Evolutionary conservation across 208 protist species (phyloP).

Genomic region (Wallacemonas collosoma): DNA sequence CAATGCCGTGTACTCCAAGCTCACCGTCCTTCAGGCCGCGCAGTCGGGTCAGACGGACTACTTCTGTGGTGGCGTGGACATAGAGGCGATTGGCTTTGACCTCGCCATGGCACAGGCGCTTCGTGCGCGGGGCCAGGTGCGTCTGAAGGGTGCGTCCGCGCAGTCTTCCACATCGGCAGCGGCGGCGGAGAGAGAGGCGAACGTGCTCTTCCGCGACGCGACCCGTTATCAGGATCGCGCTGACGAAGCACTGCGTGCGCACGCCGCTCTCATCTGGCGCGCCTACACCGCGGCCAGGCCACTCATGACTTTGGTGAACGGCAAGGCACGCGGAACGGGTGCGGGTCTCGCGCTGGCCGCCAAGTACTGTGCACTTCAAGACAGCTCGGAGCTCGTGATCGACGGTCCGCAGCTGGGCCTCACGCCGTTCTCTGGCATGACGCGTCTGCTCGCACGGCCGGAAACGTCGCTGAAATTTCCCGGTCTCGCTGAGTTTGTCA

Average conservation of each 20-base stretch:
- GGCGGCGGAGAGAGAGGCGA: constrained; percentile 31
- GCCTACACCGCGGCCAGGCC: constrained; percentile 78
- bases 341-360: constrained; percentile 80
- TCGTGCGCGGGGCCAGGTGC: constrained; percentile 32
- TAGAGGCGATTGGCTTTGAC: constrained; percentile 70
- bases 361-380: constrained; percentile 87
- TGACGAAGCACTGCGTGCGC: constrained; percentile 72
- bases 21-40: constrained; percentile 86
- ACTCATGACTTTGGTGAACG: constrained; percentile 89
- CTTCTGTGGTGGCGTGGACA: constrained; percentile 85
- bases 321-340: constrained; percentile 85
- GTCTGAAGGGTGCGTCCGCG: constrained; percentile 7
- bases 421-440: constrained; percentile 85
- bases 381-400: constrained; percentile 86
- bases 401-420: constrained; percentile 82
- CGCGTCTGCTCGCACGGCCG: constrained; percentile 72
- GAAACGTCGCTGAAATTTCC: constrained; percentile 92
- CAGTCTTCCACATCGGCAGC: constrained; percentile 2
- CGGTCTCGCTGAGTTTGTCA: constrained; percentile 88
- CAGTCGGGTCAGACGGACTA: constrained; percentile 87
- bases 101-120: constrained; percentile 61
- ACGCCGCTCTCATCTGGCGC: constrained; percentile 82
- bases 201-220: constrained; percentile 66
- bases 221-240: constrained; percentile 75
- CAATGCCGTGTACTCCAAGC: constrained; percentile 86